Base-by-base conservation (phyloP, 768 basidiomycete genomes). In the Roridomyces roridus region DNA sequence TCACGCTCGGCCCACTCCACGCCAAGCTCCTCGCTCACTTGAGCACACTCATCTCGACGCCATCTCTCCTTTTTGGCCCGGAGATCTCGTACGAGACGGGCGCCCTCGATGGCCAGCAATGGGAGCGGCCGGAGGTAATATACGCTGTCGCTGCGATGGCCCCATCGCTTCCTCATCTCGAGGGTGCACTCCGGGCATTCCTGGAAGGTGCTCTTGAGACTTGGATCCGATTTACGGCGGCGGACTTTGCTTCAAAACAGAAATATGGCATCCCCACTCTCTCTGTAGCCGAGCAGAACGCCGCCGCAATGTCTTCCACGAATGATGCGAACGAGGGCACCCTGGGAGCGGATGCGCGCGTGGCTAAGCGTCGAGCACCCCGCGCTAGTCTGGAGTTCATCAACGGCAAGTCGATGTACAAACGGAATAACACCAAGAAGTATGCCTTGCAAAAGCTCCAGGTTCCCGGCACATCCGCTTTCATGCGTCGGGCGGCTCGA, bases 1-100 rank as follows among this genome's bases (percentile, higher is more conserved):
- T 74, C 4, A 60, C 71, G 41, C 66, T 73, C 14, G 70, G 70
- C 3, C 64, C 65, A 2, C 51, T 70, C 40, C 71, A 69, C 55
- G 7, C 10, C 11, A 24, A 49, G 17, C 54, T 70, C 4, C 43
- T 54, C 8, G 23, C 37, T 17, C 65, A 67, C 48, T 57, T 61
- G n/a, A 49, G 20, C 8, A 5, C 8, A 7, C 10, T 43, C 21
- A 43, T 43, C 9, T 15, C 42, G 6, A 21, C 15, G 6, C 42
- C 42, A 25, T 15, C 15, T 21, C 12, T 43, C 8, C n/a, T 43
- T 17, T 18, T 12, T 20, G 31, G 34, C 18, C 46, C 35, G 4
- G 35, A 37, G 3, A 10, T 25, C 15, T 23, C 46, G 12, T 26
- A 48, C 34, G 35, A 21, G 34, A 36, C 35, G 8, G 46, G 20